Percentiles rank a stretch among this genome's conserved stretches.
These are phyloP conservation scores for Fraxinus latifolia DNA, from an alignment of 305 asterid species.

Conservation along the genomic window DNA sequence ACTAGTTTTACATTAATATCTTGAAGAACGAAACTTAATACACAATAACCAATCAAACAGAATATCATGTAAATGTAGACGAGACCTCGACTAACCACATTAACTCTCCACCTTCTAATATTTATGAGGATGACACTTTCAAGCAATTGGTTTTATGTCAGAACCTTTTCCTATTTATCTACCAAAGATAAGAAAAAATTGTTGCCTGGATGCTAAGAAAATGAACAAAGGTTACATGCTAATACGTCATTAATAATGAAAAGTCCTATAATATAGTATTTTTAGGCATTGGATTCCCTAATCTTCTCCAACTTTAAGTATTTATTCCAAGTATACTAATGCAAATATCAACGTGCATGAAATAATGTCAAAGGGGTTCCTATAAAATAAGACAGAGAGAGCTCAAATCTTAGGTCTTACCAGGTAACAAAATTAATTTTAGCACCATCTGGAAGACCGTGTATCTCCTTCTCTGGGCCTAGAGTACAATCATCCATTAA, in stretches of 20 bases:
- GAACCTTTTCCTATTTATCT: neutral
- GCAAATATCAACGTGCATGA: neutral
- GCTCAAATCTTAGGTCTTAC: conserved; percentile 35
- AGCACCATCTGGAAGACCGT: conserved; percentile 76
- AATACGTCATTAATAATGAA: neutral
- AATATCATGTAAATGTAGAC: too few species aligned
- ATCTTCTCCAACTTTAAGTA: neutral
- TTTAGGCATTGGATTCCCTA: neutral
- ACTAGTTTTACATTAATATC: too few species aligned
- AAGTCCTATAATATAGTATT: neutral
- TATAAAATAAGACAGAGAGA: neutral
- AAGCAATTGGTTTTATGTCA: neutral
- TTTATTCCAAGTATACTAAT: neutral
- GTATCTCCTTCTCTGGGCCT: conserved; percentile 77
- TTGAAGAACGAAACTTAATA: too few species aligned
- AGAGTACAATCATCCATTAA: conserved; percentile 68
- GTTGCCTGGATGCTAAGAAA: neutral
- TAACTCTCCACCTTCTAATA: too few species aligned
- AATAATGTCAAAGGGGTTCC: neutral
- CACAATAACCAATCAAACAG: too few species aligned
- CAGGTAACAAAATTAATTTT: conserved; percentile 78
- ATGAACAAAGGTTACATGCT: neutral
- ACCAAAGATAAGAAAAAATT: neutral
- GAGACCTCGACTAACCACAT: too few species aligned
- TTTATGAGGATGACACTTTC: too few species aligned